A percentile compares a stretch with the other conserved stretches of the same genome.
These are phyloP conservation scores for Basipetospora sp. DNA, from an alignment of 2,329 filamentous ascomycete species.

Conservation along the genomic window DNA sequence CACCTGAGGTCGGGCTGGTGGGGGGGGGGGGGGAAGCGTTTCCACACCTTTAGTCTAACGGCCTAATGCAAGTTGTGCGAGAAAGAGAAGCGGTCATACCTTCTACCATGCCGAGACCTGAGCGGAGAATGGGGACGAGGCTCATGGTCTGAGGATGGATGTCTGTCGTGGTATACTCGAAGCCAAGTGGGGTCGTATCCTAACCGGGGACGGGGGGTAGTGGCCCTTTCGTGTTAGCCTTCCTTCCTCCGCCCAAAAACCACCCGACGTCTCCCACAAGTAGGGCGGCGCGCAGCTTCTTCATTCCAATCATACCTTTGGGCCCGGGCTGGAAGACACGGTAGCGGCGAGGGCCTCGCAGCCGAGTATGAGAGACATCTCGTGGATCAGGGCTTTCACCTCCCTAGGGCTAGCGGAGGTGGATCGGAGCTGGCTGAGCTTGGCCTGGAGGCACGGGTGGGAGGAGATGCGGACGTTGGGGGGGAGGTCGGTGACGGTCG, in stretches of 20 bases:
- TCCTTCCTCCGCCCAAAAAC: neutral
- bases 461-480: slow-evolving; percentile 61
- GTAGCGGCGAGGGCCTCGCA: slow-evolving; percentile 62
- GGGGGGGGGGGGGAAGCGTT: too few species aligned
- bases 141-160: slow-evolving; percentile 55
- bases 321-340: slow-evolving; percentile 40
- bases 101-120: slow-evolving; percentile 81
- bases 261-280: neutral
- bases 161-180: slow-evolving; percentile 52
- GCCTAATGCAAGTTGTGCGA: too few species aligned
- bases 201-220: slow-evolving; percentile 19
- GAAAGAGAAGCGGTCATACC: slow-evolving; percentile 33
- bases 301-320: slow-evolving; percentile 55
- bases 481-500: slow-evolving; percentile 22
- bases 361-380: slow-evolving; percentile 69
- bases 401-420: slow-evolving; percentile 54
- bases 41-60: too few species aligned
- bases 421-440: slow-evolving; percentile 79
- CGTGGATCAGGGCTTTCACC: slow-evolving; percentile 68
- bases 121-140: slow-evolving; percentile 83
- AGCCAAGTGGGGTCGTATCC: slow-evolving; percentile 67
- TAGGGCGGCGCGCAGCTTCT: too few species aligned
- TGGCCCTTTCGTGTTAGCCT: neutral
- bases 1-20: too few species aligned
- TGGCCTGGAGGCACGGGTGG: slow-evolving; percentile 75